Conservation (phyloP, 2,329 filamentous ascomycete species). For the Fusarium metavorans region DNA sequence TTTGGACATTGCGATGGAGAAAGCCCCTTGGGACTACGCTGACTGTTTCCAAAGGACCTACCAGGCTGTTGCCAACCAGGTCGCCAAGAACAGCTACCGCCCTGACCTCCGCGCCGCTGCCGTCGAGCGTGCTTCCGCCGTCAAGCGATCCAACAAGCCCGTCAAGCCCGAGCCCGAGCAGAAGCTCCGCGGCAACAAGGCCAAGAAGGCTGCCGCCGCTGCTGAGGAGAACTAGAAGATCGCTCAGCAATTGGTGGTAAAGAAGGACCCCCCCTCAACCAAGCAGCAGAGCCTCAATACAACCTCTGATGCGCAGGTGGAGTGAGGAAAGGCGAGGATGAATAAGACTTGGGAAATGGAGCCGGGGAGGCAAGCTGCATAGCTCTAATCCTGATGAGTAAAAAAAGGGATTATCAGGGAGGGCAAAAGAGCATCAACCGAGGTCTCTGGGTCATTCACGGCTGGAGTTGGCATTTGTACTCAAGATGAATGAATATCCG, state of each 20-base stretch:
- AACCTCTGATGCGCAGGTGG: background rate
- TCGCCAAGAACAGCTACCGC: slow-evolving; percentile 89
- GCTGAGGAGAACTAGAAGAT: slow-evolving; percentile 50
- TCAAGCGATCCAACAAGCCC: slow-evolving; percentile 82
- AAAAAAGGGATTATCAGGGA: slow-evolving; percentile 35
- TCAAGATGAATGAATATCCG: slow-evolving; percentile 47
- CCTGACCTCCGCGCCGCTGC: slow-evolving; percentile 81
- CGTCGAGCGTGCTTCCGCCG: slow-evolving; percentile 87
- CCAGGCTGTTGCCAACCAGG: slow-evolving; percentile 85
- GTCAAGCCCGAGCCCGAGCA: slow-evolving; percentile 79
- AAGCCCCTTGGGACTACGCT: slow-evolving; percentile 4
- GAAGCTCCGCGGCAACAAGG: slow-evolving; percentile 85
- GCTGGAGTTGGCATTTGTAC: slow-evolving; percentile 46
- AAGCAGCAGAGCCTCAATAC: slow-evolving; percentile 2
- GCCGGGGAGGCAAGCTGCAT: slow-evolving; percentile 37
- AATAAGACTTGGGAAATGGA: slow-evolving; percentile 33
- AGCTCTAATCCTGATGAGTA: slow-evolving; percentile 35
- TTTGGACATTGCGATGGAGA: background rate
- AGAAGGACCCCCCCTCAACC: slow-evolving; percentile 12
- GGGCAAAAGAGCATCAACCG: slow-evolving; percentile 40
- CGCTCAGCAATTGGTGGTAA: slow-evolving; percentile 17
- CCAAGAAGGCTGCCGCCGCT: slow-evolving; percentile 74
- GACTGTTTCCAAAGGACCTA: slow-evolving; percentile 74
- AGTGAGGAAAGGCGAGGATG: slow-evolving; percentile 21
- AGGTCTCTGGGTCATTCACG: slow-evolving; percentile 44